These are phyloP conservation scores for Pestalotiopsis fici DNA, from an alignment of 2,329 filamentous ascomycete genomes.

Conservation along the genomic window DNA sequence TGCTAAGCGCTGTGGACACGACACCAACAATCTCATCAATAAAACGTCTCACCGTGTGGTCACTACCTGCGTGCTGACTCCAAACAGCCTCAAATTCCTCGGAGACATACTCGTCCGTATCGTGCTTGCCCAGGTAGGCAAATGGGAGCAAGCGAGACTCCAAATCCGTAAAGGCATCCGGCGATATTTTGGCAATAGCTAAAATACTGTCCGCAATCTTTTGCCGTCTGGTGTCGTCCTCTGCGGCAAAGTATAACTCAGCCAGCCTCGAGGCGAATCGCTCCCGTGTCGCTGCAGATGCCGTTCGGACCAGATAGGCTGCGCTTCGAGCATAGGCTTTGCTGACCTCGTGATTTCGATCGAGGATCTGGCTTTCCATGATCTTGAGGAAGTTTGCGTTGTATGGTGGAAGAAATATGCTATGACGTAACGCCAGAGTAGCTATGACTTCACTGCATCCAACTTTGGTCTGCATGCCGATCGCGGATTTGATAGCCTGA, in stretches of 20 bases:
- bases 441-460: conserved; percentile 85
- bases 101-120: conserved; percentile 76
- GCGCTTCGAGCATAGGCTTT: conserved; percentile 84
- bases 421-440: conserved; percentile 80
- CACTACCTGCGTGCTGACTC: conserved; percentile 87
- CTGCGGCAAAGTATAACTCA: conserved; percentile 77
- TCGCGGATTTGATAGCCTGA: conserved; percentile 77
- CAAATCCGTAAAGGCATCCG: conserved; percentile 81
- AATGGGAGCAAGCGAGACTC: conserved; percentile 80
- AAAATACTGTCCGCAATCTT: conserved; percentile 83
- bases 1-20: conserved; percentile 68
- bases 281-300: conserved; percentile 48
- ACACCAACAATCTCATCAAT: conserved; percentile 78
- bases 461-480: conserved; percentile 92
- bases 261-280: conserved; percentile 56
- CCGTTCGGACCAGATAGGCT: conserved; percentile 76
- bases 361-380: conserved; percentile 79
- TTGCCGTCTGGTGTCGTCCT: conserved; percentile 74
- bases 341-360: conserved; percentile 92
- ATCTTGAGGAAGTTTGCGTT: conserved; percentile 75
- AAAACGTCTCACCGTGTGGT: conserved; percentile 79
- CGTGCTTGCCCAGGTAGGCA: conserved; percentile 84
- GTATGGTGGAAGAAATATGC: conserved; percentile 72
- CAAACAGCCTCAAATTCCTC: conserved; percentile 85
- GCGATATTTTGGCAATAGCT: conserved; percentile 81